A percentile compares a stretch with the other conserved stretches of the same genome.
These are phyloP conservation scores for Penicillium freii DNA, from an alignment of 2,329 filamentous ascomycete species.

Conservation along the genomic window DNA sequence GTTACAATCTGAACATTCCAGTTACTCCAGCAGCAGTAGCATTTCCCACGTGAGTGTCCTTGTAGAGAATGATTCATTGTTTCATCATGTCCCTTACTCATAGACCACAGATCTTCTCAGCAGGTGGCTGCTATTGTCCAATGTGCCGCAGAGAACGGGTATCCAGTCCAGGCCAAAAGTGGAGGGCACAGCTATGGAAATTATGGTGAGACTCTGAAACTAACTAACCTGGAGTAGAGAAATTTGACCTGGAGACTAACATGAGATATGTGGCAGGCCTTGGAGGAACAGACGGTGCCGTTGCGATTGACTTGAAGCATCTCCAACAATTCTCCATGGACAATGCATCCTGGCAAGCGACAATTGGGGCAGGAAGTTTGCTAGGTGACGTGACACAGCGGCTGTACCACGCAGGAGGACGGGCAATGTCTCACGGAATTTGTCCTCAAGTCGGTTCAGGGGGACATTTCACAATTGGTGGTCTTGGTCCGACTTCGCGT, in stretches of 20 bases:
- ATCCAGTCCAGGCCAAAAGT: constrained; percentile 52
- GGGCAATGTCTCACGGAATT: constrained; percentile 38
- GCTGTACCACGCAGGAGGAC: constrained; percentile 29
- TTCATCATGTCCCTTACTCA: neutral
- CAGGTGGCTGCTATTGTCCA: constrained; percentile 49
- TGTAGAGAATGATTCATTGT: neutral
- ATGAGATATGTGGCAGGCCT: neutral
- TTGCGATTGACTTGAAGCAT: constrained; percentile 33
- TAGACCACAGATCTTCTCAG: constrained; percentile 7
- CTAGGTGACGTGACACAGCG: constrained; percentile 21
- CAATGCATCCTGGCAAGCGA: constrained; percentile 30
- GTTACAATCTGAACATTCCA: neutral
- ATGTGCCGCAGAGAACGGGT: constrained; percentile 43
- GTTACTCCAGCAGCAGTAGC: neutral
- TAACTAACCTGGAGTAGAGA: neutral
- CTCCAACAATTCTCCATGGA: constrained; percentile 37
- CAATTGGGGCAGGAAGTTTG: constrained; percentile 35
- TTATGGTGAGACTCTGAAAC: constrained; percentile 33
- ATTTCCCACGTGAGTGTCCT: neutral
- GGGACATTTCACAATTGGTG: constrained; percentile 39
- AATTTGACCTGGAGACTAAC: neutral
- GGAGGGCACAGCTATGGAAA: constrained; percentile 58
- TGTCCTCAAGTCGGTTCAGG: constrained; percentile 38
- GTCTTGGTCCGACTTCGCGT: constrained; percentile 43
- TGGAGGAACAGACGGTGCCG: constrained; percentile 28